A percentile compares a stretch with the other conserved stretches of the same genome.
Evolutionary conservation across 139 green algal genomes (phyloP).

Genomic region (Picochlorum sp.): DNA sequence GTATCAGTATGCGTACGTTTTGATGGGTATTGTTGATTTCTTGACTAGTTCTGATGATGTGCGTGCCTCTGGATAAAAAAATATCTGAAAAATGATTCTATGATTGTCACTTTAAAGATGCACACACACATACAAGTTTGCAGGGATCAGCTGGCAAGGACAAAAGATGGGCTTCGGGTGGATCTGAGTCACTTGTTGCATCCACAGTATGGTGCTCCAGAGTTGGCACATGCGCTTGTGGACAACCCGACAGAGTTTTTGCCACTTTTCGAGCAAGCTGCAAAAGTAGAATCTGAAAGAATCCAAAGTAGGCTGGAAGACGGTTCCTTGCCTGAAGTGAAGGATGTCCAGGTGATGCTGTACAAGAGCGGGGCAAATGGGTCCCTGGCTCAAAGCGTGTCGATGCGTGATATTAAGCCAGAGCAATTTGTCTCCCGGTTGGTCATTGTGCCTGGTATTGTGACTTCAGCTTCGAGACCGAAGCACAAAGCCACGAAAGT

Average conservation of each 20-base stretch:
- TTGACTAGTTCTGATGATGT: too few relatives aligned
- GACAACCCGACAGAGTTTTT: conserved; percentile 29
- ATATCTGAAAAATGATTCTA: too few relatives aligned
- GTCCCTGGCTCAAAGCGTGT: not conserved
- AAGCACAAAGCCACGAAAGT: conserved; percentile 92
- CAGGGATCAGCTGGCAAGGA: conserved; percentile 30
- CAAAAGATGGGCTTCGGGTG: conserved; percentile 17
- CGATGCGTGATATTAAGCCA: conserved; percentile 41
- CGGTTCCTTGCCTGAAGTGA: conserved; percentile 7
- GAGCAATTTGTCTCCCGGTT: conserved; percentile 78
- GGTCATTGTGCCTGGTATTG: conserved; percentile 92
- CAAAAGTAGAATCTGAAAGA: conserved; percentile 16
- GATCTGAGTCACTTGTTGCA: conserved; percentile 23
- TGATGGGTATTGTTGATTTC: not conserved
- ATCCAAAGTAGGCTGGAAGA: conserved; percentile 10
- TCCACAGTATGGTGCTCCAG: conserved; percentile 17
- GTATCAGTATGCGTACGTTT: conserved; percentile 26
- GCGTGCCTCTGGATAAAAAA: too few relatives aligned
- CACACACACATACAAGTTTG: not conserved
- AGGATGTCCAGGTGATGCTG: conserved; percentile 29
- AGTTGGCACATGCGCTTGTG: conserved; percentile 14
- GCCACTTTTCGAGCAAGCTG: conserved; percentile 23
- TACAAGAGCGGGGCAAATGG: conserved; percentile 11
- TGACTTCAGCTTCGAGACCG: conserved; percentile 77
- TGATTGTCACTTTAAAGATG: not conserved